Conservation (phyloP, 257 asterid species). For the Gentiana macrophylla region DNA sequence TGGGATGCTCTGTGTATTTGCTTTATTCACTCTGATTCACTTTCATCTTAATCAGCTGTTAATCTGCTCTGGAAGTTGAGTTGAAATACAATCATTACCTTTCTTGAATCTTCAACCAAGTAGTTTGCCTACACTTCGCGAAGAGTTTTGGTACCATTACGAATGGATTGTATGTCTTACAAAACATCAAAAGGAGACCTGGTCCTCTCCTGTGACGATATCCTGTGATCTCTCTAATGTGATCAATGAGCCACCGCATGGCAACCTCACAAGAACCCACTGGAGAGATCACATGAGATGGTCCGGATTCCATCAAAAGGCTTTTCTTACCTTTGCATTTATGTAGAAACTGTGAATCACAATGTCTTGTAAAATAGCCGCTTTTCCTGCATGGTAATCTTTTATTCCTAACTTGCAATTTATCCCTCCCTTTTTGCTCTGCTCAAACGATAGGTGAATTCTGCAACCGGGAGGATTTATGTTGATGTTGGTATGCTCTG, state of each 20-base stretch:
- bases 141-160: too few species aligned
- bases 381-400: background rate
- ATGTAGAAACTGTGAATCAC: background rate
- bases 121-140: too few species aligned
- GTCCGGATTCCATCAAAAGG: too few species aligned
- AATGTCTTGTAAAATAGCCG: background rate
- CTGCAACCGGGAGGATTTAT: conserved; percentile 73
- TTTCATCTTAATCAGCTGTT: background rate
- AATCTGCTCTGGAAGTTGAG: too few species aligned
- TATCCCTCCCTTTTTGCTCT: background rate
- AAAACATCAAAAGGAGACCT: background rate
- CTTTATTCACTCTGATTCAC: background rate
- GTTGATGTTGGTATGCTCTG: conserved; percentile 80
- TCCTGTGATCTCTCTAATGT: too few species aligned
- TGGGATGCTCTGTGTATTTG: background rate
- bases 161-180: background rate
- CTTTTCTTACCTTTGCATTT: too few species aligned
- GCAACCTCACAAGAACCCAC: too few species aligned
- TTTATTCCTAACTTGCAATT: conserved; percentile 1
- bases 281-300: too few species aligned
- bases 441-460: conserved; percentile 42
- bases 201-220: too few species aligned
- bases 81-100: too few species aligned
- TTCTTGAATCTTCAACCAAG: too few species aligned
- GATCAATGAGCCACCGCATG: too few species aligned